These are phyloP conservation scores for Annona squamosa DNA, from an alignment of 164 flowering plant species.

Conservation along the genomic window DNA sequence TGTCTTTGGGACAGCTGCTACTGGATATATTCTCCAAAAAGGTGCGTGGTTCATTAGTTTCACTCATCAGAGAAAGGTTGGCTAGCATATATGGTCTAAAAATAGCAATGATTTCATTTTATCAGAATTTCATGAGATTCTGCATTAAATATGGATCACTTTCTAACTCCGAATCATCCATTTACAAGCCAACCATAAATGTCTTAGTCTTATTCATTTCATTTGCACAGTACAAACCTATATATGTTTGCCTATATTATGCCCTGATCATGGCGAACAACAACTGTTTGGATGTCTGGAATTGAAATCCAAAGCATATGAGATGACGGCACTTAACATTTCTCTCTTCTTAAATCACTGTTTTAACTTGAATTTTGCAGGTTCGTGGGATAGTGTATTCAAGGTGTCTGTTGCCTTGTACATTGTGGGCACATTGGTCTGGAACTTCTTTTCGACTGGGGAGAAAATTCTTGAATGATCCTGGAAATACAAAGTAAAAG, in stretches of 20 bases:
- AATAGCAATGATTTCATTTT: neutral
- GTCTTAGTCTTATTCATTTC: neutral
- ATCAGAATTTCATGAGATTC: neutral
- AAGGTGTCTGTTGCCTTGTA: slow-evolving; percentile 84
- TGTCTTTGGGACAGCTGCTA: slow-evolving; percentile 94
- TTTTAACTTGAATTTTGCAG: slow-evolving; percentile 27
- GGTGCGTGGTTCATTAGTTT: slow-evolving; percentile 29
- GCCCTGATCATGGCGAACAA: neutral
- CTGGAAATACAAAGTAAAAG: neutral
- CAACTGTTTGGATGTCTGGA: neutral
- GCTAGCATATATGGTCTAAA: neutral
- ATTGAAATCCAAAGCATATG: neutral
- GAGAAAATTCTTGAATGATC: slow-evolving; percentile 82
- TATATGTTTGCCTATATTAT: neutral
- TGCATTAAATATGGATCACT: neutral
- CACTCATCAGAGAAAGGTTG: neutral
- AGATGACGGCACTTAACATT: neutral
- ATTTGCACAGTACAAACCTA: neutral
- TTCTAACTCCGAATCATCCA: neutral
- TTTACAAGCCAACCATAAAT: too few species aligned
- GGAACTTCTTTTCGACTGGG: slow-evolving; percentile 94
- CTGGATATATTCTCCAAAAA: slow-evolving; percentile 89
- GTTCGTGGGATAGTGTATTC: slow-evolving; percentile 97
- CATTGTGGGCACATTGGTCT: slow-evolving; percentile 80
- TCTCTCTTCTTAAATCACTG: neutral